Base-by-base conservation (phyloP, 2,329 filamentous ascomycete genomes). In the Beauveria rudraprayagi region DNA sequence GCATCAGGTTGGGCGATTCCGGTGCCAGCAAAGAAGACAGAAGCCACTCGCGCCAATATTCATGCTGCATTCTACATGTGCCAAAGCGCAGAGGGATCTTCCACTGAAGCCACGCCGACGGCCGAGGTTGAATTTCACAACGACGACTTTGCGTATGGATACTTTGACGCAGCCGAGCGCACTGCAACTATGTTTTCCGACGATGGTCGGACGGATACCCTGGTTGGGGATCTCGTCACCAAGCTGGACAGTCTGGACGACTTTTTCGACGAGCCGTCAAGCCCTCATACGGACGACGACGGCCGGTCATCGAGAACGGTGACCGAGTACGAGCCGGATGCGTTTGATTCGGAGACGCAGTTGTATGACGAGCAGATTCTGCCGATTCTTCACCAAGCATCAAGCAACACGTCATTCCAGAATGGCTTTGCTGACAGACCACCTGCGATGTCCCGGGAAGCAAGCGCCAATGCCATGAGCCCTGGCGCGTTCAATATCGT, bases 31-130 rank as follows among this genome's bases (percentile, higher is more conserved):
- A 88, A 90, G 61, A 93, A 96, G 76, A 94, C 92, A 0, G 87
- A 89, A 59, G 84, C 87, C 40, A 97, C 94, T 4, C 84, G 94
- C 61, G 84, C 88, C 62, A 99, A 99, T 68, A 94, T 99, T 2
- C 93, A 97, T 71, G 91, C 92, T 0, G 92, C 94, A 0, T 97
- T 97, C 74, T 96, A 96, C 74, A 96, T 92, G 65, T 97, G 92
- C 69, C 89, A 91, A 58, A 88, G 84, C 64, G 80, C 83, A 4
- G 81, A 87, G 65, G 83, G 83, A 17, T 77, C 77, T 11, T 69
- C 78, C 37, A 76, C 81, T 8, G 84, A 89, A 60, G 79, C 85
- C 5, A 82, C 84, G 1, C 83, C 86, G 4, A 94, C 91, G 0
- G 89, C 91, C 1, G 92, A 96, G 51, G 87, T 99, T 30, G 92